Evolutionary conservation across 106 monocot genomes (phyloP), one percentile per base, ranked within the genome.

Genomic region (Dioscorea alata): DNA sequence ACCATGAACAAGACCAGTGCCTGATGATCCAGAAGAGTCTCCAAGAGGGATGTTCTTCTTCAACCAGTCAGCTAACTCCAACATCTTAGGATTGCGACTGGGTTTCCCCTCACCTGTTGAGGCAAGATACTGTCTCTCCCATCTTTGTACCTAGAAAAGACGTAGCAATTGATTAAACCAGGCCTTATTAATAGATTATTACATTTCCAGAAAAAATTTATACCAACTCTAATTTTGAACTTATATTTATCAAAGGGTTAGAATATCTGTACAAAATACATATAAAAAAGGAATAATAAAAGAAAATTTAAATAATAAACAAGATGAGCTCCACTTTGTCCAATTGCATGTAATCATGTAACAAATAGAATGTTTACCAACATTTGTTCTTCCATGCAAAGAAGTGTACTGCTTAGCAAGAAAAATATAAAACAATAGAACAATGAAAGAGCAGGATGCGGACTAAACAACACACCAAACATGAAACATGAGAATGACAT

Each of bases 1-100:
- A 60, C 99, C 99, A 84, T 99, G 99, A 64, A 99, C 99, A 74
- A 99, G 80, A 80, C 99, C 89, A 54, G 85, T 83, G 65, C 76
- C 79, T 24, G 73, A 77, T 65, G 33, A 60, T 73, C 60, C 70
- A 0, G 70, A 85, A 32, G 90, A 90, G 78, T 99, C 99, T 75
- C 90, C 87, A 75, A 56, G 34, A 16, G 99, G 99, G 25, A 85
- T 76, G 75, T 93, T 71, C 5, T 90, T 49, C 71, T 87, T 93
- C 42, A 99, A 70, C 99, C 99, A 99, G 31, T n/a, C 61, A 60
- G 75, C 90, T 65, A 99, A 62, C 63, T 93, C 93, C 68, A 93
- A 72, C 99, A 99, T 99, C 60, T 75, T 87, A 57, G 74, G 79
- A 58, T 90, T 85, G 25, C 78, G 76, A 51, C 74, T 51, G 65